A percentile compares a stretch with the other conserved stretches of the same genome.
Evolutionary conservation across 169 alveolate genomes (phyloP).

Genomic region (Cryptosporidium viatorum): DNA sequence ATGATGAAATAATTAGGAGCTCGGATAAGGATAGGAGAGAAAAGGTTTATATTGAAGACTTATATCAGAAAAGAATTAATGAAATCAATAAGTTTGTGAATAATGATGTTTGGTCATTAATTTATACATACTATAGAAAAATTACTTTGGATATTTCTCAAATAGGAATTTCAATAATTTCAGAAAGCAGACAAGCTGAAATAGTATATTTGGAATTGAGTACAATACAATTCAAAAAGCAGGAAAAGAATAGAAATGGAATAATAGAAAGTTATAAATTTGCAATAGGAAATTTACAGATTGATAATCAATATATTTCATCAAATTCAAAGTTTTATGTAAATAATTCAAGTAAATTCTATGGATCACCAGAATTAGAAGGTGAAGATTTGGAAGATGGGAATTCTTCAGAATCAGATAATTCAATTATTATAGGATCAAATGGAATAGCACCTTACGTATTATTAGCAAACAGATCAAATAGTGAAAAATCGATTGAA

Average conservation of each 20-base stretch:
- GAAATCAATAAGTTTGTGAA: constrained; percentile 30
- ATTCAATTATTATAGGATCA: not conserved
- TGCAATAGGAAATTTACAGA: constrained; percentile 42
- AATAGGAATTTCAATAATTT: constrained; percentile 64
- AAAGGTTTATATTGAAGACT: constrained; percentile 17
- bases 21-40: too few relatives aligned
- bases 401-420: not conserved
- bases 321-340: constrained; percentile 44
- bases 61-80: constrained; percentile 34
- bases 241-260: constrained; percentile 60
- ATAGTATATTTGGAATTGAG: constrained; percentile 49
- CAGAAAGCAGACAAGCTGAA: constrained; percentile 60
- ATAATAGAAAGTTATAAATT: constrained; percentile 34
- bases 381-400: not conserved
- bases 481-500: not conserved
- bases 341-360: constrained; percentile 23
- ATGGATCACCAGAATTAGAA: not conserved
- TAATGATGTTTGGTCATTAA: constrained; percentile 39
- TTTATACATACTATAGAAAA: constrained; percentile 48
- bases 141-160: constrained; percentile 54
- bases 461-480: constrained; percentile 29
- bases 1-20: not conserved
- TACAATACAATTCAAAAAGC: constrained; percentile 59
- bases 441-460: constrained; percentile 48
- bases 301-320: constrained; percentile 57